Percentiles rank a stretch among this genome's conserved stretches.
Evolutionary conservation across 176 grass and related monocot species (phyloP).

Genomic region (Hordeum marinum): DNA sequence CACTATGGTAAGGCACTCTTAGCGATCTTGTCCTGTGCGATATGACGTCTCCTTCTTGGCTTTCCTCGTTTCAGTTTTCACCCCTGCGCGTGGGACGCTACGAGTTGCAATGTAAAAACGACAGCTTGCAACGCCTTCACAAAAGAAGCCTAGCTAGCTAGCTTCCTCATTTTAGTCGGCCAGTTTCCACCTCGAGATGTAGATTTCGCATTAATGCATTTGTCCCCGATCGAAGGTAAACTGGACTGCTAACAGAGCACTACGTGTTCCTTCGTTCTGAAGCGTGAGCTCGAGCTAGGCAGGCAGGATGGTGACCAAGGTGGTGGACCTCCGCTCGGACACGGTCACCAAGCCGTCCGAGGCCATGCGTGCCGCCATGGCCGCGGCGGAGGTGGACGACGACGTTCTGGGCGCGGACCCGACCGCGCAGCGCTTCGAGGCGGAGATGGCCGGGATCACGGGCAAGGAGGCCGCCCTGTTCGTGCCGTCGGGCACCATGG

Average conservation of each 20-base stretch:
- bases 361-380: constrained; percentile 83
- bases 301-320: constrained; percentile 49
- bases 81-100: not conserved
- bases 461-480: constrained; percentile 88
- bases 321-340: constrained; percentile 87
- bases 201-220: not conserved
- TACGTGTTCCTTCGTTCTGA: not conserved
- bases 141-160: not conserved
- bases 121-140: not conserved
- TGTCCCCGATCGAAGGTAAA: not conserved
- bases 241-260: too few relatives aligned
- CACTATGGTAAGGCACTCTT: not conserved
- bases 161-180: not conserved
- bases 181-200: too few relatives aligned
- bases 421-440: constrained; percentile 57
- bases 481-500: constrained; percentile 97
- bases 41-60: not conserved
- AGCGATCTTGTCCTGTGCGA: not conserved
- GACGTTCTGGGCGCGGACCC: constrained; percentile 78
- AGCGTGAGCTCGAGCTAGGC: not conserved
- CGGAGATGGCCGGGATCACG: constrained; percentile 60
- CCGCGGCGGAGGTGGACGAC: constrained; percentile 83
- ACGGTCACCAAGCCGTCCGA: constrained; percentile 89
- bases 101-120: not conserved
- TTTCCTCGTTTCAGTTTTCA: not conserved